These are phyloP conservation scores for Cladorrhinum sp. DNA, from an alignment of 2,329 filamentous ascomycete genomes.

Conservation along the genomic window DNA sequence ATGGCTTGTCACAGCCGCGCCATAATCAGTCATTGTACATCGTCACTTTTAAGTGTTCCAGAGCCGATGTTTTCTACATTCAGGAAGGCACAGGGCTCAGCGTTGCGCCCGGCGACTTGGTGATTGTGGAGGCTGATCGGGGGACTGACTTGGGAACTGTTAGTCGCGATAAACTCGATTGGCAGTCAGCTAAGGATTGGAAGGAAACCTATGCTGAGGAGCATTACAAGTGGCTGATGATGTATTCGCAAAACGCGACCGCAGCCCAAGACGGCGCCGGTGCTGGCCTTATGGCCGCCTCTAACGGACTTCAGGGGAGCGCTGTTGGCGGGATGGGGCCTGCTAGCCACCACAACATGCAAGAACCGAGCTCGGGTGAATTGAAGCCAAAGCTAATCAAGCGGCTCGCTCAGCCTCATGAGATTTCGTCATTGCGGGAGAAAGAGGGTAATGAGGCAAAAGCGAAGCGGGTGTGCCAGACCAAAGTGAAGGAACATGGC, in stretches of 20 bases:
- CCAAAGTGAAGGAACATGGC: conserved; percentile 91
- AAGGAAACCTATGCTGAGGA: conserved; percentile 92
- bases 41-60: conserved; percentile 93
- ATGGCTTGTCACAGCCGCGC: conserved; percentile 58
- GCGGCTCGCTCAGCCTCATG: conserved; percentile 84
- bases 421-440: conserved; percentile 83
- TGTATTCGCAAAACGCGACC: conserved; percentile 83
- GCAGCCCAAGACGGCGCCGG: conserved; percentile 59
- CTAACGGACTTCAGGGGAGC: conserved; percentile 63
- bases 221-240: conserved; percentile 98
- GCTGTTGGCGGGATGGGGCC: conserved; percentile 77
- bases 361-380: conserved; percentile 69
- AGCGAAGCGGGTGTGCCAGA: conserved; percentile 92
- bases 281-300: conserved; percentile 60
- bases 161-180: conserved; percentile 80
- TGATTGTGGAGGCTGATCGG: conserved; percentile 96
- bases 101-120: conserved; percentile 86
- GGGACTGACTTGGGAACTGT: conserved; percentile 95
- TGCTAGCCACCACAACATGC: conserved; percentile 68
- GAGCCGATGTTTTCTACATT: conserved; percentile 95
- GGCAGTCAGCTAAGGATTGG: conserved; percentile 80
- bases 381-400: conserved; percentile 97
- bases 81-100: conserved; percentile 91
- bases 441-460: conserved; percentile 98
- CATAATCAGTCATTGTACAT: conserved; percentile 76